Base-by-base conservation (phyloP, 2,329 filamentous ascomycete species). In the Ambrosiella xylebori region DNA sequence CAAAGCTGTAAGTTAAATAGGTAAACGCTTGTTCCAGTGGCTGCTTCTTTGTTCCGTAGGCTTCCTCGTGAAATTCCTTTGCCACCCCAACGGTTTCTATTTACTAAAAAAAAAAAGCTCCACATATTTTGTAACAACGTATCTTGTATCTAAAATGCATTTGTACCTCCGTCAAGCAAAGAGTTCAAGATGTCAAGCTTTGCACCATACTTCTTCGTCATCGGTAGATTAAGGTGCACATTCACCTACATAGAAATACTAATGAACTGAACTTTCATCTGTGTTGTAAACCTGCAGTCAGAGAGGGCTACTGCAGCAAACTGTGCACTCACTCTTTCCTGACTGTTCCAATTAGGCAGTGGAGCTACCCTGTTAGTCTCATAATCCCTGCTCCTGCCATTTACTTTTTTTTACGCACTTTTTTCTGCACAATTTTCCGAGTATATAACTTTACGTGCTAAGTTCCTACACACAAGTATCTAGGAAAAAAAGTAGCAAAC, bases 281-380 rank as follows among this genome's bases (percentile, higher is more conserved):
- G 27, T 4, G n/a, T 15, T 13, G n/a, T n/a, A 13, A 47, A 47
- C 47, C 4, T 51, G 27, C 7, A 51, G 27, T 19, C 27, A 35
- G 27, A 51, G 41, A 13, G 41, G n/a, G 4, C 15, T 41, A 27
- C 8, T 54, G 38, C 52, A 41, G 52, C 40, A 19, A 54, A 39
- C 38, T 17, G 41, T 54, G 52, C 38, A 44, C 15, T 41, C 52
- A 54, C 52, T 54, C 37, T 54, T 40, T 40, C 38, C 39, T 27
- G 38, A 41, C 15, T 41, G 52, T 54, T 54, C 38, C 37, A 41
- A 54, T 54, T 54, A 54, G 52, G 52, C 19, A 54, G 52, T 54
- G 13, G 15, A 54, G 15, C 37, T 54, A 54, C 52, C 52, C 38
- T 41, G 52, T 54, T 54, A 13, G 37, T 51, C 9, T 13, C n/a